phyloP scores from a whole-genome alignment of 1,139 yeast species.

The Saccharomycopsis phalli region DNA sequence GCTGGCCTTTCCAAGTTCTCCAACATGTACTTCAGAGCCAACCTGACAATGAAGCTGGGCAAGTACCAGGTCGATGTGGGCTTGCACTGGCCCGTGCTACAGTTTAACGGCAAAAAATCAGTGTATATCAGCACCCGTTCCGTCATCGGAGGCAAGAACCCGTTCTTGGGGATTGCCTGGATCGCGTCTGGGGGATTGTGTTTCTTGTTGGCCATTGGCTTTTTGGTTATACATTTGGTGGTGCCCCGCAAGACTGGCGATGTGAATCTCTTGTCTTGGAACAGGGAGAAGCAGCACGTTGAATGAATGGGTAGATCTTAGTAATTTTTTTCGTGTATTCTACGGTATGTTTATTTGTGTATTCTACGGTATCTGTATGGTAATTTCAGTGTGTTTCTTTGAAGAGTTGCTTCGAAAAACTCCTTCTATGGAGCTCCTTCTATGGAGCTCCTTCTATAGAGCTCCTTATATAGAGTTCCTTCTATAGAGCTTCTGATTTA shows the following conservation, averaged over 20 bases:
- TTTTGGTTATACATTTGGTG: constrained; percentile 52
- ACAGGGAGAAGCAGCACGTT: constrained; percentile 32
- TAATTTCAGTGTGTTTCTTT: too few species aligned
- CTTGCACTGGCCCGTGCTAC: constrained; percentile 79
- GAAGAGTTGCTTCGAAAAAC: too few species aligned
- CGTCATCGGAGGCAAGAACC: constrained; percentile 84
- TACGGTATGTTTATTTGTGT: too few species aligned
- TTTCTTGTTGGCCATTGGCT: constrained; percentile 47
- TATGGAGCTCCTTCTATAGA: too few species aligned
- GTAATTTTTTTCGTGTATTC: too few species aligned
- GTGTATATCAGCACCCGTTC: constrained; percentile 76
- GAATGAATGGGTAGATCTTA: too few species aligned
- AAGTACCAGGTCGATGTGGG: constrained; percentile 66
- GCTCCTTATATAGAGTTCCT: too few species aligned
- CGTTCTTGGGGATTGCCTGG: constrained; percentile 82
- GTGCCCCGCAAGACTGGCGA: constrained; percentile 74
- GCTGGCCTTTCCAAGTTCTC: constrained; percentile 83
- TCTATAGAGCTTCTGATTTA: too few species aligned
- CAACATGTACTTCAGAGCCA: constrained; percentile 71
- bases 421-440: too few species aligned
- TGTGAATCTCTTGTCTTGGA: constrained; percentile 65
- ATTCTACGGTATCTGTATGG: too few species aligned
- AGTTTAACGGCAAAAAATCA: constrained; percentile 75
- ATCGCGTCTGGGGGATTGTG: constrained; percentile 91
- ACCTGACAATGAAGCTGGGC: constrained; percentile 52